Conservation (phyloP, 208 protist genomes). For the Tetramitus jugosus region DNA sequence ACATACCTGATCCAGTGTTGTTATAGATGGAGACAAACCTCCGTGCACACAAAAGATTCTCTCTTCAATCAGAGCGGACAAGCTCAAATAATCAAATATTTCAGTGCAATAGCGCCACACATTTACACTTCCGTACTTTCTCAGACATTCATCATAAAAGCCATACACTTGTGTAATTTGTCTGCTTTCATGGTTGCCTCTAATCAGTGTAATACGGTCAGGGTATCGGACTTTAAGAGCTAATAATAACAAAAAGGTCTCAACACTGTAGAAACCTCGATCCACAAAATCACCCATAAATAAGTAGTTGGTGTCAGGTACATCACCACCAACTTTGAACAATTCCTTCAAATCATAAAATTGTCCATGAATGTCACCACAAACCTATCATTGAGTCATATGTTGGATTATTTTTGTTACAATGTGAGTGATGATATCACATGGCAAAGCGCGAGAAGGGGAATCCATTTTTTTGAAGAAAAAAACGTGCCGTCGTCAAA, state of each 20-base stretch:
- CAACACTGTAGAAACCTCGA: constrained; percentile 93
- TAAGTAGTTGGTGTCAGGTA: constrained; percentile 92
- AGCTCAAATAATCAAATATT: constrained; percentile 98
- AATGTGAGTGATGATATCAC: neutral
- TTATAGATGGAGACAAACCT: constrained; percentile 94
- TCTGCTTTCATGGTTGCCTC: constrained; percentile 59
- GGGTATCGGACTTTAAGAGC: constrained; percentile 94
- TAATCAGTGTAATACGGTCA: constrained; percentile 83
- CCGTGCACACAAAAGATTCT: constrained; percentile 97
- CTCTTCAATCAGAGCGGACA: constrained; percentile 95
- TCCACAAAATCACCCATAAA: constrained; percentile 98
- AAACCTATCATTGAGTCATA: constrained; percentile 44
- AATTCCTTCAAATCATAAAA: constrained; percentile 94
- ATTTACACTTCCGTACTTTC: constrained; percentile 98
- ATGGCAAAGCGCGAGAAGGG: neutral
- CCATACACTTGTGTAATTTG: constrained; percentile 96
- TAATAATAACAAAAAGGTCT: constrained; percentile 94
- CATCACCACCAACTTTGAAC: constrained; percentile 87
- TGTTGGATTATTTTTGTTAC: neutral
- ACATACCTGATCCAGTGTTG: constrained; percentile 88
- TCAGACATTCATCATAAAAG: constrained; percentile 98
- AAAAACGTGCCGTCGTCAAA: too few relatives aligned
- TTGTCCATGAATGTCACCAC: constrained; percentile 86
- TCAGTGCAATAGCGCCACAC: constrained; percentile 99
- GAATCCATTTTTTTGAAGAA: too few relatives aligned